A percentile compares a stretch with the other conserved stretches of the same genome.
Conservation (phyloP, 306 rosid species). For the Heteromeles arbutifolia region DNA sequence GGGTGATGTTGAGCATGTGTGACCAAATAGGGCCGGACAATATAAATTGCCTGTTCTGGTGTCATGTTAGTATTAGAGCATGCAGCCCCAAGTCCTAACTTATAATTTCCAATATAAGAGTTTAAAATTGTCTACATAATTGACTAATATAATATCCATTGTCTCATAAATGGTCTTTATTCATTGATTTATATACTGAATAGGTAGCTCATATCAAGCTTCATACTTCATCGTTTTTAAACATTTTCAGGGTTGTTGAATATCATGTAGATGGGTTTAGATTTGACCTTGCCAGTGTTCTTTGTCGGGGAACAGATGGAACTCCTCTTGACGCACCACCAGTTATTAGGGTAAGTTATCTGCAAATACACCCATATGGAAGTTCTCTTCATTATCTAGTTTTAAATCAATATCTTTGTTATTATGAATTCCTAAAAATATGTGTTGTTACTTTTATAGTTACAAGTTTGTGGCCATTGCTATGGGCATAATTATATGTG, state of each 20-base stretch:
- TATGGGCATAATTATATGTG: not conserved
- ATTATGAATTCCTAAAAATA: not conserved
- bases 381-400: not conserved
- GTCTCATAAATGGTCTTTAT: not conserved
- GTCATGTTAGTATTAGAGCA: not conserved
- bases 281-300: slow-evolving; percentile 90
- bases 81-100: not conserved
- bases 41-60: not conserved
- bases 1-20: not conserved
- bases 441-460: not conserved
- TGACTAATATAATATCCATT: not conserved
- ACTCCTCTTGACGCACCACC: slow-evolving; percentile 78
- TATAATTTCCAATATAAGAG: not conserved
- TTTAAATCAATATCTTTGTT: not conserved
- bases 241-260: slow-evolving; percentile 67
- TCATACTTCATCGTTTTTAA: slow-evolving; percentile 5
- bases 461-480: not conserved
- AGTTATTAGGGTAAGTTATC: slow-evolving; percentile 55
- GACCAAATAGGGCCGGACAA: not conserved
- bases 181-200: not conserved
- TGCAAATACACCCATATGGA: not conserved
- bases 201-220: not conserved
- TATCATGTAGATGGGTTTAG: slow-evolving; percentile 96
- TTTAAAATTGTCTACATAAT: not conserved
- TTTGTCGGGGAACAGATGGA: slow-evolving; percentile 91